phyloP scores from a whole-genome alignment of 495 filamentous ascomycete species.

The Bryoglossum gracile region DNA sequence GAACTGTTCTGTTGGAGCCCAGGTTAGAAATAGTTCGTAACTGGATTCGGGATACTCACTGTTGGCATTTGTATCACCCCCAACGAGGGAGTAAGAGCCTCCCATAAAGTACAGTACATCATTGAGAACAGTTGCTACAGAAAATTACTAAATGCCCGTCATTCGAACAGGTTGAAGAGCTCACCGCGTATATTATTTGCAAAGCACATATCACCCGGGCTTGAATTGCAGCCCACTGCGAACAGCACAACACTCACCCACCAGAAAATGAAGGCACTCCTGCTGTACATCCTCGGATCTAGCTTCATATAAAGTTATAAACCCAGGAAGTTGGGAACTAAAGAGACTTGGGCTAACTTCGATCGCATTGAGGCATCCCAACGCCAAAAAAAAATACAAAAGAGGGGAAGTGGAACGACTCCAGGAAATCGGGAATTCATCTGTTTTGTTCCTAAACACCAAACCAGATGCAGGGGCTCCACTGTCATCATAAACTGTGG shows the following conservation, averaged over 20 bases:
- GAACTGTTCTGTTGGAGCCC: not conserved
- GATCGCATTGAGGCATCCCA: too few relatives aligned
- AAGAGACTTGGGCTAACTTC: too few relatives aligned
- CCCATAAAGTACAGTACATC: not conserved
- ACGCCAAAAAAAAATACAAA: too few relatives aligned
- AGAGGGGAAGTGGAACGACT: too few relatives aligned
- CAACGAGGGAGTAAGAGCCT: not conserved
- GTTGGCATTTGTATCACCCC: not conserved
- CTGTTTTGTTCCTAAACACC: too few relatives aligned
- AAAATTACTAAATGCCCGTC: not conserved
- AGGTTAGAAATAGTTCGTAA: not conserved
- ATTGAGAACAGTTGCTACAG: not conserved
- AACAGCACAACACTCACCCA: not conserved
- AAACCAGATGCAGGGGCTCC: too few relatives aligned
- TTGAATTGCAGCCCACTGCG: not conserved
- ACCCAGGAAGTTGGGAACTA: too few relatives aligned
- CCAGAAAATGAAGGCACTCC: not conserved
- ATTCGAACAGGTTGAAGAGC: not conserved
- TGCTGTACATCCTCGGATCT: slow-evolving; percentile 13
- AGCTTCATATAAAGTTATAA: too few relatives aligned
- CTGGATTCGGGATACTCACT: not conserved
- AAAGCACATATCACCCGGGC: not conserved
- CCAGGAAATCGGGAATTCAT: too few relatives aligned
- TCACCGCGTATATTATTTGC: not conserved
- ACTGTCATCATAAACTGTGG: too few relatives aligned